Base-by-base conservation (phyloP, 2,329 filamentous ascomycete genomes). In the Botrytis paeoniae region DNA sequence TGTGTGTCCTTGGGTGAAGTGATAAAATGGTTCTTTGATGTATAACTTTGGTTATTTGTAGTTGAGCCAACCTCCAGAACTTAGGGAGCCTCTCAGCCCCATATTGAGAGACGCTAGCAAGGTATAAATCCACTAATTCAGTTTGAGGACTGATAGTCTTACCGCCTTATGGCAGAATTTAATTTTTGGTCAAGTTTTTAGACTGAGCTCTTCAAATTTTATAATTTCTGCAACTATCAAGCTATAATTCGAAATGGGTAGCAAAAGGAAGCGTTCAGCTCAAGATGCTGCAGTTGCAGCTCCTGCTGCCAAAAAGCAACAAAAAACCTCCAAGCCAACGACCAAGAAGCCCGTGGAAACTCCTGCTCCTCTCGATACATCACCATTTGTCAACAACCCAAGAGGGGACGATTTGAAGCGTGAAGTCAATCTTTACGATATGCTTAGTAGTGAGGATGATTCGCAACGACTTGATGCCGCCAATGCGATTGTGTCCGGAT, bases 371-470 rank as follows among this genome's bases (percentile, higher is more conserved):
- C 73, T 79, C 74, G 76, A 80, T 71, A 75, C 73, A 35, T 77
- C 76, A 14, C 82, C 84, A 1, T 91, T 91, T 76, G 80, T 86
- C 76, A 86, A 89, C 75, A 82, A 85, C 9, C 84, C 85, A 16
- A 83, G 82, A 69, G 83, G 84, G 63, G 86, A 87, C 54, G 87
- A 90, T 73, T 85, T 88, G 74, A 86, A 85, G 77, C 83, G 88
- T 75, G 89, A 91, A 78, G 87, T 87, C 3, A 82, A 83, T 3
- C 83, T 91, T 4, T 92, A 92, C 80, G 86, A 91, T 37, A 82
- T 87, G 1, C 85, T 92, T 1, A 87, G 87, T 45, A 90, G 88
- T 76, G 87, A 89, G 76, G 88, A 90, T 76, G 82, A 82, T 29
- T 81, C 82, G 22, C 86, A 90, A 61, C 85, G 89, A 63, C 85